Conservation (phyloP, 2,329 filamentous ascomycete genomes). For the Clathrospora elynae region DNA sequence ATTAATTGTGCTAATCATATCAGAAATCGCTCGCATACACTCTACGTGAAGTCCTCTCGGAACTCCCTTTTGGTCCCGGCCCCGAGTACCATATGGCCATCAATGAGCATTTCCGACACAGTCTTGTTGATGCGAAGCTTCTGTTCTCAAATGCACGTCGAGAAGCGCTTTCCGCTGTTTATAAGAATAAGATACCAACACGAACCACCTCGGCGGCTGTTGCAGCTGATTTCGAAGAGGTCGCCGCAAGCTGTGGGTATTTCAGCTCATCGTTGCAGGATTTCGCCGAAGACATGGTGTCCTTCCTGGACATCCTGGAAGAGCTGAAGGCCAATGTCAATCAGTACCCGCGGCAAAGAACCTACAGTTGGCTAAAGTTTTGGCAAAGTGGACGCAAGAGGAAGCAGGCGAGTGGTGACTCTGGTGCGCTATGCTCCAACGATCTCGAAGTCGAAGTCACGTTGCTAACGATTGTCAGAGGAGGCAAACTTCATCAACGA, state of each 20-base stretch:
- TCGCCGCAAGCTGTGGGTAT: conserved; percentile 95
- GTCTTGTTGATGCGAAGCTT: conserved; percentile 77
- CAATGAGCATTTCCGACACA: conserved; percentile 79
- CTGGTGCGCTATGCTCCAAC: no score
- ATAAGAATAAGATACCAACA: conserved; percentile 76
- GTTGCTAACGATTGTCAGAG: conserved; percentile 26
- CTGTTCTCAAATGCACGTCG: conserved; percentile 78
- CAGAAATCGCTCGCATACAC: conserved; percentile 90
- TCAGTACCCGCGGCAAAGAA: conserved; percentile 64
- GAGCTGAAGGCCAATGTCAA: conserved; percentile 77
- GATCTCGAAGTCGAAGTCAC: no score
- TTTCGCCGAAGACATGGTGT: conserved; percentile 86
- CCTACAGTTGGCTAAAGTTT: conserved; percentile 85
- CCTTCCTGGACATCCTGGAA: conserved; percentile 81
- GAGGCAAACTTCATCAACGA: conserved; percentile 33
- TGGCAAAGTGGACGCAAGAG: conserved; percentile 59
- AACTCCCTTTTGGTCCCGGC: conserved; percentile 77
- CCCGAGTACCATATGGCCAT: conserved; percentile 72
- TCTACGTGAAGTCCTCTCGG: conserved; percentile 82
- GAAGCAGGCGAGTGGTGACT: conserved; percentile 20
- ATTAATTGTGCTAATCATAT: conserved; percentile 24
- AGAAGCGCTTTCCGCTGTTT: conserved; percentile 77
- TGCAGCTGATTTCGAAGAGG: conserved; percentile 93
- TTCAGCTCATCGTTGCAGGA: conserved; percentile 92
- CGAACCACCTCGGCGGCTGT: conserved; percentile 72